These are phyloP conservation scores for Tulasnella sp. DNA, from an alignment of 768 basidiomycete species.

Conservation along the genomic window DNA sequence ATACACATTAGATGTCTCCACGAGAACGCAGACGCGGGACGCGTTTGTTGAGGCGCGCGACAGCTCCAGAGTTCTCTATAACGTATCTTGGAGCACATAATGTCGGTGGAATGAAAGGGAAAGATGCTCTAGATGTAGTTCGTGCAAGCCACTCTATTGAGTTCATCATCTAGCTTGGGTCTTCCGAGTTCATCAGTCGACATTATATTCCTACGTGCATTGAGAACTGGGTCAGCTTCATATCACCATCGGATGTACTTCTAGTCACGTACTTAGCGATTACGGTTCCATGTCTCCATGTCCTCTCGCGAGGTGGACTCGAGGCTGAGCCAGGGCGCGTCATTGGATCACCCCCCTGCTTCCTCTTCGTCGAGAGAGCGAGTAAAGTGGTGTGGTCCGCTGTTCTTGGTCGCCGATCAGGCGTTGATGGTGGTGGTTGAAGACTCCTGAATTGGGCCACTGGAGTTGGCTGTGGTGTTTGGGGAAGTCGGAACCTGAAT, in stretches of 20 bases:
- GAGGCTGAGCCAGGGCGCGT: background rate
- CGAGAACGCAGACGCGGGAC: background rate
- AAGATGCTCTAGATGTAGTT: background rate
- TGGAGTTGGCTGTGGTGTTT: background rate
- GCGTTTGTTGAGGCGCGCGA: background rate
- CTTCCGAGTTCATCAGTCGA: background rate
- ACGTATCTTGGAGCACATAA: background rate
- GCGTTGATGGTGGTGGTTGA: background rate
- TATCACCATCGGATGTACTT: background rate
- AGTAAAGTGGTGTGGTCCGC: background rate
- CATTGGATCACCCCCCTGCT: background rate
- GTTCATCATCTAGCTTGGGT: background rate
- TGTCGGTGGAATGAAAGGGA: background rate
- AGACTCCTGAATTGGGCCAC: background rate
- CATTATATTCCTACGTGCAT: background rate
- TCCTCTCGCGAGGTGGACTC: background rate
- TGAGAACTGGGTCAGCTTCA: background rate
- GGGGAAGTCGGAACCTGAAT: background rate
- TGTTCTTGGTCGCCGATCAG: background rate
- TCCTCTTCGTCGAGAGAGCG: background rate
- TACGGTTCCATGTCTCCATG: background rate
- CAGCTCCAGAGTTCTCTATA: background rate
- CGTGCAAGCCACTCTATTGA: background rate
- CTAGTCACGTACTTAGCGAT: background rate
- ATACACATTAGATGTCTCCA: background rate